A percentile compares a stretch with the other conserved stretches of the same genome.
phyloP scores from a whole-genome alignment of 1,284 basidiomycete genomes.

The Rhizoctonia solani region DNA sequence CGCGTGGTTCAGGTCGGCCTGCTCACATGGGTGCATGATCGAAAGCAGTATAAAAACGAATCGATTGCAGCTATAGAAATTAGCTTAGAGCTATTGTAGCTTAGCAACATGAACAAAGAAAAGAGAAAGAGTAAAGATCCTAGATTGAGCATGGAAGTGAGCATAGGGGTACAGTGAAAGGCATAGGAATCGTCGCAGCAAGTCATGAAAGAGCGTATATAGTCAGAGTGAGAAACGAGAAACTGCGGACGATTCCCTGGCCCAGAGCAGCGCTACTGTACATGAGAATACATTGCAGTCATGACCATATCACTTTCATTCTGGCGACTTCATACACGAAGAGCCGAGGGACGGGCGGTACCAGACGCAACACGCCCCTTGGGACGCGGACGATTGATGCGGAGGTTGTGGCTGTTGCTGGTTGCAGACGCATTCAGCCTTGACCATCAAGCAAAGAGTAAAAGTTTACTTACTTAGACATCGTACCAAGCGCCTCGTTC shows the following conservation, averaged over 20 bases:
- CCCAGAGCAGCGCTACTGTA: conserved; percentile 26
- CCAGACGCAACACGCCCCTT: conserved; percentile 16
- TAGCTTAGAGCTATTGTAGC: conserved; percentile 17
- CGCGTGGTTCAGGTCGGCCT: neutral
- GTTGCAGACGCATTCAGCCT: neutral
- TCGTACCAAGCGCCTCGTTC: conserved; percentile 13
- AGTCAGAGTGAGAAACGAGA: neutral
- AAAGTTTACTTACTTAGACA: conserved; percentile 1
- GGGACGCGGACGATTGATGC: conserved; percentile 27
- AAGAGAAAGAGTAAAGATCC: neutral
- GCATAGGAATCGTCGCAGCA: conserved; percentile 28
- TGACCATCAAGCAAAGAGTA: too few relatives aligned
- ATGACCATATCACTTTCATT: conserved; percentile 24
- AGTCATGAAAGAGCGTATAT: conserved; percentile 3
- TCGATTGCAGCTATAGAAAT: neutral
- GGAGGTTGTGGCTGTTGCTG: conserved; percentile 1
- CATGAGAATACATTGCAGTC: conserved; percentile 22
- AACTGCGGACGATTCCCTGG: conserved; percentile 6
- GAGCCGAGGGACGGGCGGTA: conserved; percentile 4
- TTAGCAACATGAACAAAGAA: conserved; percentile 15
- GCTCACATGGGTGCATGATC: neutral
- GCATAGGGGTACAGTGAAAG: conserved; percentile 31
- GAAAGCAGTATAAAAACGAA: too few relatives aligned
- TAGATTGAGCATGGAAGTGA: conserved; percentile 26
- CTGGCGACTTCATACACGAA: conserved; percentile 29